Evolutionary conservation across 129 eudicot species (phyloP), one percentile per base, ranked within the genome.

Genomic region (Ambrosia artemisiifolia): DNA sequence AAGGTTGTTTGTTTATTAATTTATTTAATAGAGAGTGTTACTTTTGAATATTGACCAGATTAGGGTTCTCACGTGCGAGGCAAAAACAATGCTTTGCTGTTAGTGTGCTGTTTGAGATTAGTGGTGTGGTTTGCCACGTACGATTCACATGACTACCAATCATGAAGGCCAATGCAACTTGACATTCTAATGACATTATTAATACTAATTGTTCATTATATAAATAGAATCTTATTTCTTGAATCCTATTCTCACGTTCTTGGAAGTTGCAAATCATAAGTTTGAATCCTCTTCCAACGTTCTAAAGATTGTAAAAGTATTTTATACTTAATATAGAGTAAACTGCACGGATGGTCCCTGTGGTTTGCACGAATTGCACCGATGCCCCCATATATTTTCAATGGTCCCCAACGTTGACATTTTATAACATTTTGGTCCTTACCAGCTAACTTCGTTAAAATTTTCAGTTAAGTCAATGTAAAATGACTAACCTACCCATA

Each of bases 31-130:
- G 42, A 19, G 71, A 28, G n/a, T n/a, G n/a, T 56, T 74, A 64
- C 53, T 75, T 62, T 72, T 68, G 84, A 79, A 82, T 84, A 56
- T 83, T 83, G 85, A 83, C 87, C 71, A 63, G 68, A 77, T 83
- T 65, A 68, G 69, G 78, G 50, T 38, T 65, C 62, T 79, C 86
- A 82, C 83, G 86, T 78, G 86, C 75, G 80, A 33, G 55, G 70
- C 70, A 76, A 71, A 44, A 64, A 65, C 76, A 78, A 55, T 60
- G 85, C 79, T 65, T 78, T 63, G 83, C 86, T 82, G 83, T 63
- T 50, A 64, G 72, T 73, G 80, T 64, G 86, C 83, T 82, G 83
- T 73, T 68, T 69, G 74, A 57, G 79, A 65, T 70, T 70, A 76
- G 69, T 81, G 61, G 85, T 56, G 49, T 63, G 70, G 67, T 65